Percentiles rank a stretch among this genome's conserved stretches.
Conservation (phyloP, 2,329 filamentous ascomycete species). For the Ceratocystis alfenasii region DNA sequence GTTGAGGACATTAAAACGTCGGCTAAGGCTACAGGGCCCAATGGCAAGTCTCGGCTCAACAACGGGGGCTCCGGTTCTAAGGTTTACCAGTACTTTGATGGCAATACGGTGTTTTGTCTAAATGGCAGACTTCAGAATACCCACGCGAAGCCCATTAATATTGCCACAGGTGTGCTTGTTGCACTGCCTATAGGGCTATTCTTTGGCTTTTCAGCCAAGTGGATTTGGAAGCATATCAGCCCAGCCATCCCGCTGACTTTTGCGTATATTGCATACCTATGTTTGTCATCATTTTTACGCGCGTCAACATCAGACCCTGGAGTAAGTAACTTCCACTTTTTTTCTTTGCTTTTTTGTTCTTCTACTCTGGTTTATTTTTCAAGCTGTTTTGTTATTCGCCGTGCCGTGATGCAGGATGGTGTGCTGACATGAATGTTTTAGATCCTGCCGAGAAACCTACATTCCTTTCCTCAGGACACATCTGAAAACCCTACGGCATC, state of each 20-base stretch:
- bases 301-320: constrained; percentile 87
- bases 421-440: constrained; percentile 29
- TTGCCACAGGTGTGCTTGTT: constrained; percentile 72
- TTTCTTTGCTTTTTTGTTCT: constrained; percentile 7
- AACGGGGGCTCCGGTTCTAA: constrained; percentile 39
- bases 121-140: constrained; percentile 83
- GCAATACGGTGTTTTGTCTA: constrained; percentile 82
- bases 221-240: constrained; percentile 74
- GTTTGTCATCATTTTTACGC: constrained; percentile 85
- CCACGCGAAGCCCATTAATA: constrained; percentile 73
- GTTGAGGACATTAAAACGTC: constrained; percentile 29
- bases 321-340: constrained; percentile 43
- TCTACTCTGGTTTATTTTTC: no score
- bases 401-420: not conserved
- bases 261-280: constrained; percentile 82
- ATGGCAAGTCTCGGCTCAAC: constrained; percentile 29
- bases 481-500: constrained; percentile 70
- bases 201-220: constrained; percentile 72
- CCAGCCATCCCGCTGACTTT: constrained; percentile 82
- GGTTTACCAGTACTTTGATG: constrained; percentile 87
- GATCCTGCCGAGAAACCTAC: constrained; percentile 87
- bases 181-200: constrained; percentile 70
- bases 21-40: constrained; percentile 28
- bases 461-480: constrained; percentile 67
- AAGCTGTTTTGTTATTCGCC: not conserved